Conservation (phyloP, 805 yeast genomes). For the Yamadazyma paraphyllophila region DNA sequence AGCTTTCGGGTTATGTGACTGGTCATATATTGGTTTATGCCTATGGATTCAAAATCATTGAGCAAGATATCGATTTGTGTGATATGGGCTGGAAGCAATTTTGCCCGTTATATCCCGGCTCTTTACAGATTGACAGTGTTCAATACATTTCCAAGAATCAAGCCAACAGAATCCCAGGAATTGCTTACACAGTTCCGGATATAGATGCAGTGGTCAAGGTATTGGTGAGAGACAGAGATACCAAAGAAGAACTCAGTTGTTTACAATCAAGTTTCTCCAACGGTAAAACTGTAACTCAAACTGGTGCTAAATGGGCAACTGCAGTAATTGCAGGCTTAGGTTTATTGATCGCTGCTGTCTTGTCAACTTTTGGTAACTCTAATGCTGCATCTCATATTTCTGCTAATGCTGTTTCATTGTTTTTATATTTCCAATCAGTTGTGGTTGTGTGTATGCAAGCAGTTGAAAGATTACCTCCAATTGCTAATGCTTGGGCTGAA, state of each 20-base stretch:
- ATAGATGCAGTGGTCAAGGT: conserved; percentile 76
- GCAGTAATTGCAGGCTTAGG: conserved; percentile 89
- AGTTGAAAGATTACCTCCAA: conserved; percentile 85
- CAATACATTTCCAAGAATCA: conserved; percentile 53
- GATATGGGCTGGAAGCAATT: conserved; percentile 74
- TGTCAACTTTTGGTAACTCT: conserved; percentile 83
- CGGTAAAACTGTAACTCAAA: conserved; percentile 77
- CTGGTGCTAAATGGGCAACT: conserved; percentile 88
- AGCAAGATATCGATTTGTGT: conserved; percentile 62
- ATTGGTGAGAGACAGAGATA: conserved; percentile 38
- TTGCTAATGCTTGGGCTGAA: conserved; percentile 89
- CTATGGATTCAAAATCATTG: conserved; percentile 75
- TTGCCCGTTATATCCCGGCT: conserved; percentile 85
- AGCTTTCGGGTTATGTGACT: conserved; percentile 59
- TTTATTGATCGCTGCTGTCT: conserved; percentile 74
- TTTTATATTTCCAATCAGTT: conserved; percentile 84
- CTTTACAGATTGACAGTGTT: conserved; percentile 70
- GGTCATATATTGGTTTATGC: conserved; percentile 80
- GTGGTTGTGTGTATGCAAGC: conserved; percentile 82
- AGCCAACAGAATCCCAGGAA: conserved; percentile 67
- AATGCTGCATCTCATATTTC: conserved; percentile 86
- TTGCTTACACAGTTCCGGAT: conserved; percentile 84
- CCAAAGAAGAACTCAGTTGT: conserved; percentile 59
- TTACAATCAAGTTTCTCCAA: conserved; percentile 72
- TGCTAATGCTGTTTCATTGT: conserved; percentile 80